Conservation (phyloP, 2,329 filamentous ascomycete species). For the Botrytis fabae region DNA sequence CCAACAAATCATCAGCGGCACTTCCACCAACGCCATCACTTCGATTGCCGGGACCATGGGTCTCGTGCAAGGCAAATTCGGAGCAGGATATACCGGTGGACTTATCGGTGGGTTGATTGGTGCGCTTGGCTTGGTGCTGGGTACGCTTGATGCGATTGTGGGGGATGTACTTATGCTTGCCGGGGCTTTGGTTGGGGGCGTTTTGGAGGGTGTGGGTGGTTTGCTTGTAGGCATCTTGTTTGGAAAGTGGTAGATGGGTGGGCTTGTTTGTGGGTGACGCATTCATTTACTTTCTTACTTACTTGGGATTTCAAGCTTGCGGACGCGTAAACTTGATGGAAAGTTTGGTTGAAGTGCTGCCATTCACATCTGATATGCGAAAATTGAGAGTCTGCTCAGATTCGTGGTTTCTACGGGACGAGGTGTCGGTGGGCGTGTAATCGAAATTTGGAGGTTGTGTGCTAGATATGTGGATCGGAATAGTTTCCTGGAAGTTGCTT, state of each 20-base stretch:
- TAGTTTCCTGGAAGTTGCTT: neutral
- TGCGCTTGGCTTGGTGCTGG: neutral
- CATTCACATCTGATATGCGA: neutral
- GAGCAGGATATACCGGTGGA: neutral
- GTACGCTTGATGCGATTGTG: neutral
- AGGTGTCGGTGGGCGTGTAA: neutral
- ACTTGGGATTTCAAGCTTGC: neutral
- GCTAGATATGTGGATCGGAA: neutral
- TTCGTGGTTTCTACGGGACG: rapidly evolving
- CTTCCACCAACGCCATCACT: neutral
- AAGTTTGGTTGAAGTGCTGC: neutral
- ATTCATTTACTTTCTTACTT: neutral
- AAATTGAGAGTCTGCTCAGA: neutral
- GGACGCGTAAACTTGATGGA: neutral
- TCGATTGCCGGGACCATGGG: neutral
- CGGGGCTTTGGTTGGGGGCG: neutral
- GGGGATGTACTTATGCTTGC: neutral
- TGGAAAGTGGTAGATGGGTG: neutral
- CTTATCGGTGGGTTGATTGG: neutral
- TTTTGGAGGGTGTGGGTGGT: neutral
- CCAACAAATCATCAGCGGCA: neutral
- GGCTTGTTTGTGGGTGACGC: neutral
- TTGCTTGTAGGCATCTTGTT: neutral
- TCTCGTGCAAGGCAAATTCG: neutral
- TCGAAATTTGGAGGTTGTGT: neutral